Base-by-base conservation (phyloP, 805 yeast genomes). In the Candida sonorensis region DNA sequence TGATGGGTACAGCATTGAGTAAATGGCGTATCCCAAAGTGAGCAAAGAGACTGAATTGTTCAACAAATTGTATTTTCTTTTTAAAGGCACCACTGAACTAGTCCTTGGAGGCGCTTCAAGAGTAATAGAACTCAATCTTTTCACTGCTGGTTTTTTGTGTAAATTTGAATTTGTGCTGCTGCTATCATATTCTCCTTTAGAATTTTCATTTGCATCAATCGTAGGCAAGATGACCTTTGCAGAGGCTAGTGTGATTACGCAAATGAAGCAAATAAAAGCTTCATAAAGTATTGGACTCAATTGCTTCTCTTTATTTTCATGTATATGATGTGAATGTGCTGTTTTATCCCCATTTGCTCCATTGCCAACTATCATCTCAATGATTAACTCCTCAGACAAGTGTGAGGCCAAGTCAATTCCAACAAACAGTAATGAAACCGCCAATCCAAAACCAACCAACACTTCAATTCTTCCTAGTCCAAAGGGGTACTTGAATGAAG, bases 401-500 rank as follows among this genome's bases (percentile, higher is more conserved):
- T 90, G 98, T 29, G 94, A 84, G 27, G 84, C 61, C 32, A 92
- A 63, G 56, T 90, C 97, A 31, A 86, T 72, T 0, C 97, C 97
- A 38, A 90, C 94, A 72, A 88, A 90, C 16, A 88, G 65, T 39
- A 90, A 68, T 1, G 94, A 80, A 1, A 90, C 79, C 11, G 92
- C 76, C 26, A 87, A 63, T 0, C 94, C 95, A 62, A 88, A 88
- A 2, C 94, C 94, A 27, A 82, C 77, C 12, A 90, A 60, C 0
- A 90, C 94, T 50, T 90, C 96, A 11, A 84, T 67, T 37, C 98
- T 67, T n/a, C 94, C 94, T 17, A 90, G 62, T 0, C 97, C 98
- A 64, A 90, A 90, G 1, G 98, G 98, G 42, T 77, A 82, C 10
- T 78, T 77, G 20, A 92, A 64, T 2, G 95, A 82, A 6, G 88